Conservation (phyloP, 202 grass and related monocot species). For the Musa balbisiana region DNA sequence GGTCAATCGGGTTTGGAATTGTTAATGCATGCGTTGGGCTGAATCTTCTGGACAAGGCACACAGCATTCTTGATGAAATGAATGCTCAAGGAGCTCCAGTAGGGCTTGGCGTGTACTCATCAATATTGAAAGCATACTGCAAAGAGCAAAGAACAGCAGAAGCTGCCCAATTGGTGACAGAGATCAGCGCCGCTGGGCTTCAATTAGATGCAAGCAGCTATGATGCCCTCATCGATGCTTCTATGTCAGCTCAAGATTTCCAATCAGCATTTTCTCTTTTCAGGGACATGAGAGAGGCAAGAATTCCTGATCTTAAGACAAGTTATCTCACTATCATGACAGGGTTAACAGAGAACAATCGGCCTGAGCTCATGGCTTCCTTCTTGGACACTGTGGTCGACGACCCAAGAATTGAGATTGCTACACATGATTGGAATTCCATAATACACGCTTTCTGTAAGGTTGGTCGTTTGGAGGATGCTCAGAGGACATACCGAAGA, state of each 20-base stretch:
- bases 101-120: constrained; percentile 68
- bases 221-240: constrained; percentile 85
- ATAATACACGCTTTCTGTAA: constrained; percentile 97
- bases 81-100: constrained; percentile 57
- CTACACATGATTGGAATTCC: constrained; percentile 92
- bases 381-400: constrained; percentile 77
- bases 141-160: constrained; percentile 87
- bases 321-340: constrained; percentile 99
- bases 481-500: constrained; percentile 74
- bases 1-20: constrained; percentile 72
- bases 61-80: constrained; percentile 87
- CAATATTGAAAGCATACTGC: constrained; percentile 94
- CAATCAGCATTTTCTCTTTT: constrained; percentile 92
- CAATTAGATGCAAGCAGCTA: constrained; percentile 68
- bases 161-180: constrained; percentile 69
- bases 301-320: constrained; percentile 61
- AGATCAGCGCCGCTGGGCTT: constrained; percentile 65
- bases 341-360: constrained; percentile 85
- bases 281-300: constrained; percentile 88
- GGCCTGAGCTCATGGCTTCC: constrained; percentile 86
- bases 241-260: constrained; percentile 90
- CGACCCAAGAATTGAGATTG: constrained; percentile 74
- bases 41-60: constrained; percentile 69
- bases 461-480: constrained; percentile 77
- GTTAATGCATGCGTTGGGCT: constrained; percentile 82